Evolutionary conservation across 2,329 filamentous ascomycete genomes (phyloP).

Genomic region (Hypomyces rosellus): DNA sequence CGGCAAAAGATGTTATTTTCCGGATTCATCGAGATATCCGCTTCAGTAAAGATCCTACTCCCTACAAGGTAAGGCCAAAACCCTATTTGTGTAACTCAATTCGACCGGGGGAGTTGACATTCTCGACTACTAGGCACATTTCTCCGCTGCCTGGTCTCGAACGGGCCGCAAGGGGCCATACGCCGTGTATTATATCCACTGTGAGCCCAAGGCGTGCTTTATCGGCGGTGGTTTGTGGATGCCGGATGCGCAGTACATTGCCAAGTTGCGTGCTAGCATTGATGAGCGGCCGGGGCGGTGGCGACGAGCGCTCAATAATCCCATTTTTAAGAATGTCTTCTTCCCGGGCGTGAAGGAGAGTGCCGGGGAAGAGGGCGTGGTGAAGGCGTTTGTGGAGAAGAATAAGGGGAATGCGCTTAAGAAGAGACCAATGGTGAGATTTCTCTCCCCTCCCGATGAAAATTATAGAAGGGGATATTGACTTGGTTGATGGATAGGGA

Average conservation of each 20-base stretch:
- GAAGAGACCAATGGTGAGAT: conserved; percentile 71
- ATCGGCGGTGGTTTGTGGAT: conserved; percentile 80
- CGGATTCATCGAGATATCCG: conserved; percentile 83
- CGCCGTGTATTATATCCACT: conserved; percentile 82
- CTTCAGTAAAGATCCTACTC: conserved; percentile 77
- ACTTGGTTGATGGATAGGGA: conserved; percentile 44
- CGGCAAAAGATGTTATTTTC: conserved; percentile 78
- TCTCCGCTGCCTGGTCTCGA: conserved; percentile 79
- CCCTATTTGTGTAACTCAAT: no score
- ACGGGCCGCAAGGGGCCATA: conserved; percentile 84
- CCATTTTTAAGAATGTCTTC: conserved; percentile 57
- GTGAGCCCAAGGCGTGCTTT: conserved; percentile 65
- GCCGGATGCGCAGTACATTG: conserved; percentile 61
- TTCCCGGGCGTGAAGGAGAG: conserved; percentile 38
- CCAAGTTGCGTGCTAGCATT: conserved; percentile 64
- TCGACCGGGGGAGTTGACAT: no score
- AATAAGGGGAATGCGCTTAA: conserved; percentile 75
- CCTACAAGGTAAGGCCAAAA: conserved; percentile 65
- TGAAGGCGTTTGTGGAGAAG: conserved; percentile 62
- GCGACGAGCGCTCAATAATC: conserved; percentile 58
- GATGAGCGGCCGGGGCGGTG: conserved; percentile 66
- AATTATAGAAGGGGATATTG: neutral
- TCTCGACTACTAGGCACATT: conserved; percentile 54
- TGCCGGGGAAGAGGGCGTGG: conserved; percentile 43
- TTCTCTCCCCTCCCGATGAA: neutral